Evolutionary conservation across 176 grass and related monocot genomes (phyloP).

Genomic region (Avena insularis): DNA sequence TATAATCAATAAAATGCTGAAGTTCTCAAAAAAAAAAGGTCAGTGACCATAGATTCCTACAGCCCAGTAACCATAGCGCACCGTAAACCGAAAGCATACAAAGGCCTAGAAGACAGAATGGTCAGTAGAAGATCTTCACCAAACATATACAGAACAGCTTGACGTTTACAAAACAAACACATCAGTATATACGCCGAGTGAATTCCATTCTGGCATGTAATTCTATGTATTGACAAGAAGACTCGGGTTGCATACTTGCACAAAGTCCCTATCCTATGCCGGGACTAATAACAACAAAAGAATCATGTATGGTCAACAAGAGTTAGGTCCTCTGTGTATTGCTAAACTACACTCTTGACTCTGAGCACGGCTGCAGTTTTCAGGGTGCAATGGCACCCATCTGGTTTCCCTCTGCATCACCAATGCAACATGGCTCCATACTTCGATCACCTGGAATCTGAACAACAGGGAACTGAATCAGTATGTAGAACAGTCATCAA

Average conservation of each 20-base stretch:
- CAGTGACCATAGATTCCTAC: not conserved
- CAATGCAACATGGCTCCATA: not conserved
- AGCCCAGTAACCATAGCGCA: too few relatives aligned
- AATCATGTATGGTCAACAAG: not conserved
- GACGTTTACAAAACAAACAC: constrained; percentile 31
- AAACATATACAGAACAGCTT: constrained; percentile 30
- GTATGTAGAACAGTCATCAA: not conserved
- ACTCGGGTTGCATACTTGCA: not conserved
- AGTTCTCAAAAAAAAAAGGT: too few relatives aligned
- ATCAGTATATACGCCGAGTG: constrained; percentile 32
- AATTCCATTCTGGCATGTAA: constrained; percentile 8
- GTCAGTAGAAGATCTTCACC: not conserved
- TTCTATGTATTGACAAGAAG: constrained; percentile 28
- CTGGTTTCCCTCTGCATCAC: not conserved
- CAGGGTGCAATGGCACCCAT: not conserved
- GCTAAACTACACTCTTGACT: constrained; percentile 2
- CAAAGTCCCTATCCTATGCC: constrained; percentile 15
- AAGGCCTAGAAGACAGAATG: too few relatives aligned
- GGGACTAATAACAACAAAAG: not conserved
- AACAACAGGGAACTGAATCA: constrained; percentile 20
- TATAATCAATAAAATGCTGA: too few relatives aligned
- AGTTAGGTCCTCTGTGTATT: not conserved
- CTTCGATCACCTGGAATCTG: constrained; percentile 34
- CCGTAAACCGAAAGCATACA: not conserved
- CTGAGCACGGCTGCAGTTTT: not conserved